Base-by-base conservation (phyloP, 176 grass and related monocot genomes). In the Hordeum marinum region DNA sequence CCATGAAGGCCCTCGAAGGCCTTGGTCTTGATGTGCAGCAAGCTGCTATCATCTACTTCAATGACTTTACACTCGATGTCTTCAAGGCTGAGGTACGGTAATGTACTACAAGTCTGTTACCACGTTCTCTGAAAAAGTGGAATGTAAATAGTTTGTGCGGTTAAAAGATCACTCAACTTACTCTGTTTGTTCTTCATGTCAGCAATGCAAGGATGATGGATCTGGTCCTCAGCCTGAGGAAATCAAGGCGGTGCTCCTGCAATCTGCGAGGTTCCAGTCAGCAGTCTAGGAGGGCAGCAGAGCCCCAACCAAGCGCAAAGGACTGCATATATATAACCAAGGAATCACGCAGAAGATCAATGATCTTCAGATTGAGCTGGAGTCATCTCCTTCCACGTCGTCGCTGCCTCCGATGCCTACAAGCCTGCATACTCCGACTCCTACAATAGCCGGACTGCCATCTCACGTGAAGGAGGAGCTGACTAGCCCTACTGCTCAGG, bases 21-120 rank as follows among this genome's bases (percentile, higher is more conserved):
- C 90, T 99, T 2, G 96, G 96, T 18, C 86, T 96, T 11, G 94
- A 99, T 42, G 89, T 99, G 66, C 91, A 99, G 37, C 96, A 99
- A 90, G 96, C 94, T 67, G 97, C 96, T 37, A 84, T 88, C 80
- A 99, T 94, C 78, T 99, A 94, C 82, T 99, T 96, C 93, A 99
- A 94, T 74, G 97, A 92, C 24, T 99, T 99, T 29, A 87, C 94
- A 37, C 20, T 99, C 26, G 94, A 99, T 60, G 80, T 99, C 71
- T 99, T 96, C 84, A 92, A 91, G 63, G 97, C 94, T 31, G 97
- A 99, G 97, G 97, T 99, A 94, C 58, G 45, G n/a, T 50, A 32
- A n/a, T 29, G 32, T 4, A 6, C 0, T 50, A 67, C 21, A 66
- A 20, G 46, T 64, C 7, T 45, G 15, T 42, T 20, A 40, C 10